Base-by-base conservation (phyloP, 139 green algal genomes). In the Chlamydomonas asymmetrica region DNA sequence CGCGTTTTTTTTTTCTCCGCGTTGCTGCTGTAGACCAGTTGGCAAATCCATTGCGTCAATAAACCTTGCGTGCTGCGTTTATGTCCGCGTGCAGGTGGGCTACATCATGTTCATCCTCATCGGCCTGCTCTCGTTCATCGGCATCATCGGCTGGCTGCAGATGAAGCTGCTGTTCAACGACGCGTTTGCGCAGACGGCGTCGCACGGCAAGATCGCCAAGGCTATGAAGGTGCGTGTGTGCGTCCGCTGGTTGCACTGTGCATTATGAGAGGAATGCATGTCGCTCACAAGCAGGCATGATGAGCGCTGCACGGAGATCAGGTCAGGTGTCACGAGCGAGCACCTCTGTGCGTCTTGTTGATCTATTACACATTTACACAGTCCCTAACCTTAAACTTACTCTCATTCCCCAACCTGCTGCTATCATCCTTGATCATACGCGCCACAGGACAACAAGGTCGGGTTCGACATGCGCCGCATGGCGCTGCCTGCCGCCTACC, bases 111-210 rank as follows among this genome's bases (percentile, higher is more conserved):
- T 86, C 71, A 59, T 80, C 63, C 39, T 83, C 65, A 80, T 86
- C 59, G 75, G 43, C 35, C 49, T 86, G 38, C 66, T 86, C 31
- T 75, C 81, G 35, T 86, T 86, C 72, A 57, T 86, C 1, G 81
- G 81, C 29, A 40, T 86, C 2, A 37, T 77, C 5, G 54, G 75
- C 29, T 66, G 74, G 37, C 75, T 86, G 66, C 81, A 86, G 59
- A 86, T 86, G 81, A 79, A 79, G 67, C 61, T 86, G 65, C 76
- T 86, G 41, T 86, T 86, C 76, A 86, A 86, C 76, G 81, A 86
- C 72, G 66, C 81, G 29, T 86, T 86, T 54, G 70, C 75, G n/a
- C 75, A 86, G 71, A 75, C 48, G 32, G 80, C 70, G 10, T 35
- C 57, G 22, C 72, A 86, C 50, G 71, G 71, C 37, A 80, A 80